Evolutionary conservation across 2,329 filamentous ascomycete genomes (phyloP).

Genomic region (Colletotrichum graminicola): DNA sequence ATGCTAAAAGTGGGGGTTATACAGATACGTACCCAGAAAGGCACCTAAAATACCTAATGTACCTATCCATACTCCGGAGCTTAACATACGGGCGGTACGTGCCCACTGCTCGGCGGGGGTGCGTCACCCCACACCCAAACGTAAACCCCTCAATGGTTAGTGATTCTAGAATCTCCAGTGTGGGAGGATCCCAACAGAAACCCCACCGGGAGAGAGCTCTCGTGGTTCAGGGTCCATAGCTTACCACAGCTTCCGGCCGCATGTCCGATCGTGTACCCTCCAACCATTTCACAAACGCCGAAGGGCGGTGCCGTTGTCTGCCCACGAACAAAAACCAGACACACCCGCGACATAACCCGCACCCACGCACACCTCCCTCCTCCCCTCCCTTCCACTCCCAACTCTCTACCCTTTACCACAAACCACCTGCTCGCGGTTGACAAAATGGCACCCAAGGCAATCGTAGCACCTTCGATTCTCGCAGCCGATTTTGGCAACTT

Average conservation of each 20-base stretch:
- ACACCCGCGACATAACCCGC: conserved; percentile 31
- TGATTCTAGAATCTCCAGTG: conserved; percentile 41
- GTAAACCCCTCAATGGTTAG: conserved; percentile 38
- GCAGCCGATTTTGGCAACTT: conserved; percentile 95
- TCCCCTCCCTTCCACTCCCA: background rate
- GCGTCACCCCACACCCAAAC: conserved; percentile 23
- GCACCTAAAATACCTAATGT: conserved; percentile 22
- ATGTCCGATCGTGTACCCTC: conserved; percentile 36
- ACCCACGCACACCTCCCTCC: conserved; percentile 27
- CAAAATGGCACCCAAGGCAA: conserved; percentile 86
- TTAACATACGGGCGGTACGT: conserved; percentile 37
- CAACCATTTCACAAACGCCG: conserved; percentile 29
- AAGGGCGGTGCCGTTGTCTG: conserved; percentile 10
- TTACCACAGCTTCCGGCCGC: conserved; percentile 42
- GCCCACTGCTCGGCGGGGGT: conserved; percentile 21
- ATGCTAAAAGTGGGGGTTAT: conserved; percentile 34
- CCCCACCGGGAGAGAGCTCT: conserved; percentile 35
- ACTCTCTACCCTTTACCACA: background rate
- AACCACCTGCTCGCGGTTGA: conserved; percentile 6
- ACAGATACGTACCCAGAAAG: background rate
- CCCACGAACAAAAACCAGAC: conserved; percentile 27
- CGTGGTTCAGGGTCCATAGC: conserved; percentile 42
- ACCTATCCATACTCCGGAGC: conserved; percentile 40
- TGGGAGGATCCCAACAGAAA: conserved; percentile 32
- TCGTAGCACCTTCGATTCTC: conserved; percentile 98